Conservation (phyloP, 2,329 filamentous ascomycete genomes). For the Fusarium udum region DNA sequence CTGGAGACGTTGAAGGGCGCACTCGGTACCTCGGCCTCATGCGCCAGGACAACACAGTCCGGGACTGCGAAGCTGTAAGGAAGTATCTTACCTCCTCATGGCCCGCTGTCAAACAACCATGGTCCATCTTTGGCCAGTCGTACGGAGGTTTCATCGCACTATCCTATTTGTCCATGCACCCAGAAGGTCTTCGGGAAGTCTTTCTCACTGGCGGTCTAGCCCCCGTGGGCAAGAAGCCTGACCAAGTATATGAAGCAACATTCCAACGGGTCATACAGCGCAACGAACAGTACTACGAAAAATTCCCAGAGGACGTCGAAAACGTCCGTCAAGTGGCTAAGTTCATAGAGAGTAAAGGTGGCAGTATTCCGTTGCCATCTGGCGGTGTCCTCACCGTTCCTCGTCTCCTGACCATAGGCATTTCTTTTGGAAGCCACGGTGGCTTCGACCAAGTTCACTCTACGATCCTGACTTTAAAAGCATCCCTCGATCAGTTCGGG, state of each 20-base stretch:
- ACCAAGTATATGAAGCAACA: conserved; percentile 78
- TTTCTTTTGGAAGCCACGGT: conserved; percentile 81
- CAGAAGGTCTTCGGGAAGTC: conserved; percentile 80
- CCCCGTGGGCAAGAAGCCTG: conserved; percentile 75
- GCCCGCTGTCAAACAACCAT: conserved; percentile 75
- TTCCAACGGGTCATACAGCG: conserved; percentile 75
- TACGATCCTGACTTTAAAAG: conserved; percentile 73
- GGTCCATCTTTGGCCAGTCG: conserved; percentile 89
- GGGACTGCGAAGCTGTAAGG: conserved; percentile 87
- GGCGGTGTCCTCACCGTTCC: conserved; percentile 78
- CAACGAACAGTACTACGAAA: conserved; percentile 82
- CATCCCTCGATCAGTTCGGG: conserved; percentile 80
- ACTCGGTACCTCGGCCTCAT: conserved; percentile 85
- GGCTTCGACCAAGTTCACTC: conserved; percentile 80
- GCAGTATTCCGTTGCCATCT: conserved; percentile 69
- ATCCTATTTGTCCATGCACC: conserved; percentile 84
- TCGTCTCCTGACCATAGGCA: conserved; percentile 80
- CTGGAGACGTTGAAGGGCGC: conserved; percentile 73
- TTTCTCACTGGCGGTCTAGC: conserved; percentile 88
- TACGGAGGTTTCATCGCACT: conserved; percentile 90
- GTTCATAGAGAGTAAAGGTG: conserved; percentile 69
- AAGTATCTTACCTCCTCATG: conserved; percentile 76
- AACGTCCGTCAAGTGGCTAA: conserved; percentile 72
- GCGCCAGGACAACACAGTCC: conserved; percentile 89
- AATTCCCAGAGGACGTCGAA: conserved; percentile 83